These are phyloP conservation scores for Vanrija pseudolonga DNA, from an alignment of 1,284 basidiomycete genomes.

Conservation along the genomic window DNA sequence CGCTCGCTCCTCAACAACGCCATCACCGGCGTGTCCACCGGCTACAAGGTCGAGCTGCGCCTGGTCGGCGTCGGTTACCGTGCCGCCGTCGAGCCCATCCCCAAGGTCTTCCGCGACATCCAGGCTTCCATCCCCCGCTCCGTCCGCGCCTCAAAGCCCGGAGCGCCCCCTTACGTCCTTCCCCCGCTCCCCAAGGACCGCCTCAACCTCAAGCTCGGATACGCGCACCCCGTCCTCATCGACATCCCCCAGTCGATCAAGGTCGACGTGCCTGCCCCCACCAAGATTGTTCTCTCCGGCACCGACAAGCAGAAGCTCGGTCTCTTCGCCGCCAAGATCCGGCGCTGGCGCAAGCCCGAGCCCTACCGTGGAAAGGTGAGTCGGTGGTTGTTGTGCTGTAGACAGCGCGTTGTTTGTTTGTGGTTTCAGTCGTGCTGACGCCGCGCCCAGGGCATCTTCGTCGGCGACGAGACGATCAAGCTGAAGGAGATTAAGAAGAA, in stretches of 20 bases:
- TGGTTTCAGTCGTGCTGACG: background rate
- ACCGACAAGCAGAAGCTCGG: slow-evolving; percentile 64
- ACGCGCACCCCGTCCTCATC: slow-evolving; percentile 79
- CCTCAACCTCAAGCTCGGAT: slow-evolving; percentile 85
- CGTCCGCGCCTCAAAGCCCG: slow-evolving; percentile 13
- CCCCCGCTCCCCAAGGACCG: slow-evolving; percentile 34
- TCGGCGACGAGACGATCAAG: slow-evolving; percentile 80
- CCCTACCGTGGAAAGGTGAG: slow-evolving; percentile 95
- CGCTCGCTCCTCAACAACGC: slow-evolving; percentile 86
- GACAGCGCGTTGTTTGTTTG: background rate
- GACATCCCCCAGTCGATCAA: slow-evolving; percentile 76
- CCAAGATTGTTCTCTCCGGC: slow-evolving; percentile 53
- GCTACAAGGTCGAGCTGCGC: slow-evolving; percentile 75
- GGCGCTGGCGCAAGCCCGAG: slow-evolving; percentile 82
- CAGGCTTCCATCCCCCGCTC: slow-evolving; percentile 25
- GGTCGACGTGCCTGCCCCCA: slow-evolving; percentile 54
- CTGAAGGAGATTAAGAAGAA: slow-evolving; percentile 95
- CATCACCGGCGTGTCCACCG: slow-evolving; percentile 80
- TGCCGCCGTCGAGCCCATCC: slow-evolving; percentile 79
- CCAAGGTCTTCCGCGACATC: slow-evolving; percentile 49
- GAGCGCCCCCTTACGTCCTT: slow-evolving; percentile 18
- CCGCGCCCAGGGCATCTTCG: slow-evolving; percentile 79
- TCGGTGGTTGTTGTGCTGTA: slow-evolving; percentile 5
- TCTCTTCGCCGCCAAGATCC: slow-evolving; percentile 80
- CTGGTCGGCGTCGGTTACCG: slow-evolving; percentile 96